These are phyloP conservation scores for Populus pruinosa DNA, from an alignment of 345 rosid species.

Conservation along the genomic window DNA sequence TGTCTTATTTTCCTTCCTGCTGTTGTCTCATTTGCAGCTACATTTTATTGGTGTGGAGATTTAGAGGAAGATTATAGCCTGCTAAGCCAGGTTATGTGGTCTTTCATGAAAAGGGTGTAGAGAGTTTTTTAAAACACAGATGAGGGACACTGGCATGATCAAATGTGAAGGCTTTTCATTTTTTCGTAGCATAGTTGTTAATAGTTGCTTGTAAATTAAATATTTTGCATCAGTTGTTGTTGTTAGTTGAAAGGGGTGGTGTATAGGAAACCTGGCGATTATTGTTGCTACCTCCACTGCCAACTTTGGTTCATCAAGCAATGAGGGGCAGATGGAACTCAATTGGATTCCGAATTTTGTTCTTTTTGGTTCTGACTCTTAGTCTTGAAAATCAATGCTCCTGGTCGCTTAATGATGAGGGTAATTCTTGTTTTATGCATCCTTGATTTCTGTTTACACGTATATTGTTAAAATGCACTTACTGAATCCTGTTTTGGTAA, in stretches of 20 bases:
- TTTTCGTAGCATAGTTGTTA: constrained; percentile 35
- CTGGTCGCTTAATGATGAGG: constrained; percentile 54
- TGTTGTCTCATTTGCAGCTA: constrained; percentile 21
- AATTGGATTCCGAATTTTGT: constrained; percentile 50
- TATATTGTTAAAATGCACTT: neutral
- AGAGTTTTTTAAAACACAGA: constrained; percentile 28
- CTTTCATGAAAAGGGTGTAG: constrained; percentile 37
- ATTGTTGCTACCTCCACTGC: constrained; percentile 42
- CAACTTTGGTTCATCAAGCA: constrained; percentile 37
- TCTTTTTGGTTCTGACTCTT: constrained; percentile 46
- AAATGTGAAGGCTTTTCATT: constrained; percentile 22
- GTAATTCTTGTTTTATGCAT: constrained; percentile 27
- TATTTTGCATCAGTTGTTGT: constrained; percentile 9
- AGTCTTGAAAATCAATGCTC: constrained; percentile 43
- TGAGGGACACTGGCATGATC: constrained; percentile 62
- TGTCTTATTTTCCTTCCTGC: constrained; percentile 9
- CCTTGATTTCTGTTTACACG: neutral
- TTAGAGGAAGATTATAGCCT: constrained; percentile 27
- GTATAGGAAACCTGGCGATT: constrained; percentile 61
- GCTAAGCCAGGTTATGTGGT: constrained; percentile 22
- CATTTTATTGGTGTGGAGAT: constrained; percentile 18
- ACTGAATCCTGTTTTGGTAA: neutral
- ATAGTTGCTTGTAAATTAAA: constrained; percentile 12
- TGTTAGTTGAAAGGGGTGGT: constrained; percentile 24
- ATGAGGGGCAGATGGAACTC: constrained; percentile 84